phyloP scores from a whole-genome alignment of 1,139 yeast species.

The Lodderomyces elongisporus region DNA sequence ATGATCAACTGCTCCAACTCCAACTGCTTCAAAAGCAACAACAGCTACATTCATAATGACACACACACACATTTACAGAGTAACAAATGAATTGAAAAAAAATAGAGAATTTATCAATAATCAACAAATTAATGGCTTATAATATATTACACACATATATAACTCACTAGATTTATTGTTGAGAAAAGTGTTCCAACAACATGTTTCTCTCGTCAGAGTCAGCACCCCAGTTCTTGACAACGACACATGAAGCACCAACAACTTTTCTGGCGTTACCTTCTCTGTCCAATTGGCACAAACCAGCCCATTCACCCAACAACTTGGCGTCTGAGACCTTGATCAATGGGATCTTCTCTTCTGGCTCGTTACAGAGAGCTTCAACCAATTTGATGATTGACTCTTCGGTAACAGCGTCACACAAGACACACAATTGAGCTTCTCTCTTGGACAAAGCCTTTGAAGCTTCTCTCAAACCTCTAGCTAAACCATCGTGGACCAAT shows the following conservation, averaged over 20 bases:
- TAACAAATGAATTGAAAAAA: too few species aligned
- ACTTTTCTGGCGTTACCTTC: constrained; percentile 99
- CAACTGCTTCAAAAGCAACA: too few species aligned
- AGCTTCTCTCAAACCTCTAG: constrained; percentile 99
- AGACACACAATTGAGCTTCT: constrained; percentile 96
- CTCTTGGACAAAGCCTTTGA: constrained; percentile 97
- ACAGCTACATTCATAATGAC: too few species aligned
- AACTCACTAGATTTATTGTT: constrained; percentile 43
- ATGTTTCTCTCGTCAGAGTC: constrained; percentile 97
- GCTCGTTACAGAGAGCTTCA: constrained; percentile 99
- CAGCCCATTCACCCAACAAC: constrained; percentile 99
- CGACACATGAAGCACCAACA: constrained; percentile 99
- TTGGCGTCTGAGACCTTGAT: constrained; percentile 99
- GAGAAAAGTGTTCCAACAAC: constrained; percentile 94
- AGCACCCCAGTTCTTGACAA: constrained; percentile 99
- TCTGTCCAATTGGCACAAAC: constrained; percentile 99
- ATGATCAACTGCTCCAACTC: too few species aligned
- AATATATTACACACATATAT: too few species aligned
- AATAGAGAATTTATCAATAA: too few species aligned
- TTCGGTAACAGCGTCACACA: constrained; percentile 98
- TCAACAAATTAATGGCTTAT: too few species aligned
- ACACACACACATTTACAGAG: too few species aligned
- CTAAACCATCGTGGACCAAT: constrained; percentile 98
- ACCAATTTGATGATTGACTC: constrained; percentile 94
- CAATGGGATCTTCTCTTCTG: constrained; percentile 94